Percentiles rank a stretch among this genome's conserved stretches.
phyloP scores from a whole-genome alignment of 495 filamentous ascomycete species.

The Xylona heveae region DNA sequence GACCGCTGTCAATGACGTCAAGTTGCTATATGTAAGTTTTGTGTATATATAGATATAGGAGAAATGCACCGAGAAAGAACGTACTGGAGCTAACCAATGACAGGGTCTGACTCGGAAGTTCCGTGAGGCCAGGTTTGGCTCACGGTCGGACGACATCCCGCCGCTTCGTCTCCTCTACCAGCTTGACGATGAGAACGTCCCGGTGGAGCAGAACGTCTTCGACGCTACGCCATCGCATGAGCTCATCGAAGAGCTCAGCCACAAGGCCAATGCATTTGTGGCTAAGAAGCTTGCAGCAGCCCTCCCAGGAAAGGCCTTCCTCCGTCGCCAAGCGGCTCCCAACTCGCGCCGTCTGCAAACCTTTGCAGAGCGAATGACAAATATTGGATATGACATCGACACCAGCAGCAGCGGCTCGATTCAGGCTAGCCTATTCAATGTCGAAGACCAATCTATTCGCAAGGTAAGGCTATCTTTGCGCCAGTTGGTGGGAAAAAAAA shows the following conservation, averaged over 20 bases:
- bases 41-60: not conserved
- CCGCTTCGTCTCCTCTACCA: constrained; percentile 76
- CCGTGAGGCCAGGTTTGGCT: constrained; percentile 64
- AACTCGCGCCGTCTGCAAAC: constrained; percentile 74
- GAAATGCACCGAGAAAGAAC: constrained; percentile 1
- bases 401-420: constrained; percentile 71
- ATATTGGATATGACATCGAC: constrained; percentile 74
- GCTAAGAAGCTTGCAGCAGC: constrained; percentile 62
- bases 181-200: constrained; percentile 96
- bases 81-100: constrained; percentile 13
- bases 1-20: constrained; percentile 46
- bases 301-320: constrained; percentile 78
- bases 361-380: constrained; percentile 82
- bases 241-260: constrained; percentile 80
- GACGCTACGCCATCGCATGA: constrained; percentile 77
- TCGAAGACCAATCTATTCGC: constrained; percentile 68
- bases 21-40: constrained; percentile 45
- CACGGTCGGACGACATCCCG: constrained; percentile 54
- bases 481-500: not conserved
- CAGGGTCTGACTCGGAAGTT: constrained; percentile 67
- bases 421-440: constrained; percentile 80
- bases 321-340: constrained; percentile 68
- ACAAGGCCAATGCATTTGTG: constrained; percentile 76
- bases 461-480: constrained; percentile 27
- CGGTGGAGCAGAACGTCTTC: constrained; percentile 89